Conservation (phyloP, 495 filamentous ascomycete species). For the Durotheca rogersii region DNA sequence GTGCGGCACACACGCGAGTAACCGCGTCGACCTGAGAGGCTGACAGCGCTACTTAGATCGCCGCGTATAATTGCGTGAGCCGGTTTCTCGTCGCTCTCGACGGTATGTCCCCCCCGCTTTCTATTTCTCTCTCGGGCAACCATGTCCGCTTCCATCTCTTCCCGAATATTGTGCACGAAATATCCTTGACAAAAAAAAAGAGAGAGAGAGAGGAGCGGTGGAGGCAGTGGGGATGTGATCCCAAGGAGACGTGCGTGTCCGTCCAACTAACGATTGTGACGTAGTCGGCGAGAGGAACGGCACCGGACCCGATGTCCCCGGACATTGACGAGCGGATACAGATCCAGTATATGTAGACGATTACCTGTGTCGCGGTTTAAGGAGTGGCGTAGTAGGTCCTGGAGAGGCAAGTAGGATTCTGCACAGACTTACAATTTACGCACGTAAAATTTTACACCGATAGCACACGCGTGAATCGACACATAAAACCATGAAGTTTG, state of each 20-base stretch:
- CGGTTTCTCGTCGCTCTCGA: conserved; percentile 82
- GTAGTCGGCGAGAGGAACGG: conserved; percentile 54
- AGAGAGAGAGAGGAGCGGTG: too few species aligned
- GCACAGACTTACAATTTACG: too few species aligned
- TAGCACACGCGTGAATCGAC: too few species aligned
- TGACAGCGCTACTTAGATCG: conserved; percentile 42
- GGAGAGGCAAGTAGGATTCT: too few species aligned
- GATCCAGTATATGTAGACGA: background rate
- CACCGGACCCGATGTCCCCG: conserved; percentile 38
- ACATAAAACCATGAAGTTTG: background rate
- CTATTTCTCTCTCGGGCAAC: background rate
- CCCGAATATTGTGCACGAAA: too few species aligned
- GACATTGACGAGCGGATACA: conserved; percentile 6
- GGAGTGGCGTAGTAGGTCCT: too few species aligned
- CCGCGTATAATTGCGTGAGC: conserved; percentile 86
- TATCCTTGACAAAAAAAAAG: too few species aligned
- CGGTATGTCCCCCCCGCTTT: conserved; percentile 50
- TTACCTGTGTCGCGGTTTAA: too few species aligned
- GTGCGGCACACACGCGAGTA: too few species aligned
- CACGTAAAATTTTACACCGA: too few species aligned
- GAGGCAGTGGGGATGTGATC: too few species aligned
- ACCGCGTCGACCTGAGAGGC: background rate
- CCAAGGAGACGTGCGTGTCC: too few species aligned
- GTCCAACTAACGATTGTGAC: background rate
- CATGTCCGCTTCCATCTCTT: background rate